These are phyloP conservation scores for Sarocladium kiliense DNA, from an alignment of 2,329 filamentous ascomycete species.

Conservation along the genomic window DNA sequence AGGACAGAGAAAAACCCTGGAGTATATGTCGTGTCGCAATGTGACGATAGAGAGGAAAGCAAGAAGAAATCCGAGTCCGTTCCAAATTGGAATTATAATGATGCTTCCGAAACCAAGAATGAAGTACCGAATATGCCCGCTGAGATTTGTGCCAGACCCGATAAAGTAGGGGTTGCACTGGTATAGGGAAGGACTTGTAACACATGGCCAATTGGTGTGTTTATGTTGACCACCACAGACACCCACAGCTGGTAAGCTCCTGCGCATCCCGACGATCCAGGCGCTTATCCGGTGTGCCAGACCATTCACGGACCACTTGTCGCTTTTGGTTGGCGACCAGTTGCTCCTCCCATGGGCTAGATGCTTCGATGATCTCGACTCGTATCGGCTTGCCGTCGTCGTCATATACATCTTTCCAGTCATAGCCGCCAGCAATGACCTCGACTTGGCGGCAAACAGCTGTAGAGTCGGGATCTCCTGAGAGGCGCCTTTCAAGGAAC, in stretches of 20 bases:
- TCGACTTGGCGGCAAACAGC: constrained; percentile 45
- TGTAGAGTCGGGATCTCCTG: constrained; percentile 20
- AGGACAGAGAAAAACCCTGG: too few relatives aligned
- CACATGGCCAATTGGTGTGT: too few relatives aligned
- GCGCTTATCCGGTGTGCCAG: neutral
- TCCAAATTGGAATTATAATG: neutral
- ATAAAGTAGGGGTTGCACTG: neutral
- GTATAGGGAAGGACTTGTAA: neutral
- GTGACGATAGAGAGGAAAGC: neutral
- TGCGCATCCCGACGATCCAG: constrained; percentile 7
- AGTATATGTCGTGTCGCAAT: neutral
- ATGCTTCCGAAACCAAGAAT: neutral
- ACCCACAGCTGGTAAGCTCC: constrained; percentile 47
- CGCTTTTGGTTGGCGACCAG: constrained; percentile 10
- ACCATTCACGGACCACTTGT: constrained; percentile 12
- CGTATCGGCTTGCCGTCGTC: neutral
- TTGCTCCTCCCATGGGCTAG: neutral
- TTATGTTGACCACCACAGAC: constrained; percentile 47
- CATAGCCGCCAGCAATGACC: constrained; percentile 31
- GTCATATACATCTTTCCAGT: neutral
- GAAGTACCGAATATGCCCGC: neutral
- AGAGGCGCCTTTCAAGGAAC: constrained; percentile 46
- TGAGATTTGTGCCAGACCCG: neutral
- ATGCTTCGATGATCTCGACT: constrained; percentile 1
- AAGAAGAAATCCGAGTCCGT: neutral